Evolutionary conservation across 176 grass and related monocot species (phyloP).

Genomic region (Poa pratensis): DNA sequence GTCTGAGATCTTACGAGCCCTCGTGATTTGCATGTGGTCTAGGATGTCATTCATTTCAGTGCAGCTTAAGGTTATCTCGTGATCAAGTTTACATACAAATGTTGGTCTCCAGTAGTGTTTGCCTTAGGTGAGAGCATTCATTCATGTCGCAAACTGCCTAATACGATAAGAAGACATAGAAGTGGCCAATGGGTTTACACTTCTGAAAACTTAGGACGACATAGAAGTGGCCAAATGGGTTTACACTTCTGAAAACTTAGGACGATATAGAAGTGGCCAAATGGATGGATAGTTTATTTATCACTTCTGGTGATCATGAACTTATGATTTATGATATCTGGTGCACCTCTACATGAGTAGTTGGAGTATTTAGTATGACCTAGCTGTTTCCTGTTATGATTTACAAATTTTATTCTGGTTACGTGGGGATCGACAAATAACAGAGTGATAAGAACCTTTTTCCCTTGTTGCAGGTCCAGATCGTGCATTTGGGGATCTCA

Average conservation of each 20-base stretch:
- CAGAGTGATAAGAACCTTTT: neutral
- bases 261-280: neutral
- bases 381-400: slow-evolving; percentile 22
- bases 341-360: neutral
- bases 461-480: slow-evolving; percentile 68
- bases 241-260: neutral
- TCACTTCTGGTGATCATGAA: neutral
- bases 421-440: neutral
- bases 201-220: neutral
- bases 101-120: slow-evolving; percentile 11
- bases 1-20: neutral
- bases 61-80: neutral
- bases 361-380: neutral
- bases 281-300: neutral
- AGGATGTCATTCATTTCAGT: neutral
- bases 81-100: neutral
- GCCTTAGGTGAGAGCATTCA: slow-evolving; percentile 6
- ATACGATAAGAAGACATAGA: neutral
- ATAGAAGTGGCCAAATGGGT: neutral
- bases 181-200: neutral
- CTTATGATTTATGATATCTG: neutral
- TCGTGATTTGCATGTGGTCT: neutral
- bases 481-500: slow-evolving; percentile 86
- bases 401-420: neutral
- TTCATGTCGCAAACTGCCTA: neutral